These are phyloP conservation scores for Epichloe gansuensis DNA, from an alignment of 2,329 filamentous ascomycete genomes.

Conservation along the genomic window DNA sequence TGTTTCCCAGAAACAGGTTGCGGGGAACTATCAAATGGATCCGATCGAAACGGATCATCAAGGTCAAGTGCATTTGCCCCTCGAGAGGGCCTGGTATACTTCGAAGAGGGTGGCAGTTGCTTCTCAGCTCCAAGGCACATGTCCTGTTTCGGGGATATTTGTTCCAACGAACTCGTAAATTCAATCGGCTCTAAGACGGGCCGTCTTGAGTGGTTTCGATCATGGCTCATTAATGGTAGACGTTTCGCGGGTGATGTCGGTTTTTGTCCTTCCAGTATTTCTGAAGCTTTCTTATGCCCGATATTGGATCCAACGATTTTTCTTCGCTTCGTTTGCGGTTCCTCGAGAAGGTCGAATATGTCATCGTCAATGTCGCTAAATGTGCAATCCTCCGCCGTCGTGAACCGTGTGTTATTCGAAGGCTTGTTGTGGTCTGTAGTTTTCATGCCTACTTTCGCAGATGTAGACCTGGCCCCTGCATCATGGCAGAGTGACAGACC, in stretches of 20 bases:
- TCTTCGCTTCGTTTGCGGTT: slow-evolving; percentile 2
- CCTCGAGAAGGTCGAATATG: neutral
- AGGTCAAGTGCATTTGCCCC: neutral
- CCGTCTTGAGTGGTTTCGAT: neutral
- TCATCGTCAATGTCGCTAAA: slow-evolving; percentile 1
- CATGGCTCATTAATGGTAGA: neutral
- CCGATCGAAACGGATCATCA: slow-evolving; percentile 11
- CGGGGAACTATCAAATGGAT: slow-evolving; percentile 26
- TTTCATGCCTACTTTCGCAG: neutral
- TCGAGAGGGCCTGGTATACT: neutral
- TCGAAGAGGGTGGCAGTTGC: neutral
- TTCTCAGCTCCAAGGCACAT: neutral
- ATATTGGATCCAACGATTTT: neutral
- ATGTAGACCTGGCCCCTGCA: neutral
- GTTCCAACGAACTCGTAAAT: slow-evolving; percentile 23
- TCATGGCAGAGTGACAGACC: neutral
- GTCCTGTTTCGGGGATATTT: neutral
- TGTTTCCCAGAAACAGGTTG: neutral
- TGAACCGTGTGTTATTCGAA: neutral
- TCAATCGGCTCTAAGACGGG: slow-evolving; percentile 20
- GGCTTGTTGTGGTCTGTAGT: neutral
- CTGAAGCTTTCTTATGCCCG: neutral
- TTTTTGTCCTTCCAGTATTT: neutral
- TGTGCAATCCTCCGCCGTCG: neutral
- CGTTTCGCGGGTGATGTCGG: neutral